phyloP scores from a whole-genome alignment of 805 yeast species.

The Starmerella riodocensis region DNA sequence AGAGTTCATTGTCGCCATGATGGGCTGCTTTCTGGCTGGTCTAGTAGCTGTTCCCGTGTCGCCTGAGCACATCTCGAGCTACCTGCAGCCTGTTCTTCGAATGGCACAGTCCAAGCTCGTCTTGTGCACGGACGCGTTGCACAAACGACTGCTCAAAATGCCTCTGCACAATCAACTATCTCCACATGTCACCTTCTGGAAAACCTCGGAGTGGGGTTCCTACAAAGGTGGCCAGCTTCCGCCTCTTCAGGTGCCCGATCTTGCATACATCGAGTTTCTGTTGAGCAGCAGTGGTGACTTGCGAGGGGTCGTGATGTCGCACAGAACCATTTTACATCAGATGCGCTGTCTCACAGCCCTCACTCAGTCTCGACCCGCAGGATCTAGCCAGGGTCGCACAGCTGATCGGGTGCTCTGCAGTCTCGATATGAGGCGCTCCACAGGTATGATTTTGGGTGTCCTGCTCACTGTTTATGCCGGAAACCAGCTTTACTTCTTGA shows the following conservation, averaged over 20 bases:
- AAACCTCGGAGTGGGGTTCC: slow-evolving; percentile 75
- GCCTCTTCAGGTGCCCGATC: slow-evolving; percentile 58
- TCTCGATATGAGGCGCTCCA: slow-evolving; percentile 60
- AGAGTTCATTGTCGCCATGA: slow-evolving; percentile 72
- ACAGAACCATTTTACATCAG: slow-evolving; percentile 75
- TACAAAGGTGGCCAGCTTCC: slow-evolving; percentile 49
- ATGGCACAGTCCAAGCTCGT: slow-evolving; percentile 66
- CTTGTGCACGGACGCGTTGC: slow-evolving; percentile 66
- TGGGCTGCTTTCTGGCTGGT: slow-evolving; percentile 88
- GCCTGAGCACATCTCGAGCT: slow-evolving; percentile 41
- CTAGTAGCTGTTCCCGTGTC: slow-evolving; percentile 90
- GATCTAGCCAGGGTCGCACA: slow-evolving; percentile 15
- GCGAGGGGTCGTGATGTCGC: slow-evolving; percentile 87
- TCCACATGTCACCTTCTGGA: slow-evolving; percentile 44
- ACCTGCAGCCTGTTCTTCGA: slow-evolving; percentile 26
- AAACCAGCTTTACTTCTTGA: slow-evolving; percentile 65
- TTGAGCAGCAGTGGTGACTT: slow-evolving; percentile 82
- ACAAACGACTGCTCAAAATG: slow-evolving; percentile 54
- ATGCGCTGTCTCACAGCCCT: slow-evolving; percentile 64
- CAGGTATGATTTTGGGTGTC: slow-evolving; percentile 74
- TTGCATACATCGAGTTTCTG: slow-evolving; percentile 88
- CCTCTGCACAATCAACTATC: slow-evolving; percentile 3
- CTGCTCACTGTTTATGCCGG: slow-evolving; percentile 77
- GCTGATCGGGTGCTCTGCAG: slow-evolving; percentile 43
- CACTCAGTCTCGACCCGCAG: slow-evolving; percentile 32